Evolutionary conservation across 345 rosid species (phyloP).

Genomic region (Camelina hispida): DNA sequence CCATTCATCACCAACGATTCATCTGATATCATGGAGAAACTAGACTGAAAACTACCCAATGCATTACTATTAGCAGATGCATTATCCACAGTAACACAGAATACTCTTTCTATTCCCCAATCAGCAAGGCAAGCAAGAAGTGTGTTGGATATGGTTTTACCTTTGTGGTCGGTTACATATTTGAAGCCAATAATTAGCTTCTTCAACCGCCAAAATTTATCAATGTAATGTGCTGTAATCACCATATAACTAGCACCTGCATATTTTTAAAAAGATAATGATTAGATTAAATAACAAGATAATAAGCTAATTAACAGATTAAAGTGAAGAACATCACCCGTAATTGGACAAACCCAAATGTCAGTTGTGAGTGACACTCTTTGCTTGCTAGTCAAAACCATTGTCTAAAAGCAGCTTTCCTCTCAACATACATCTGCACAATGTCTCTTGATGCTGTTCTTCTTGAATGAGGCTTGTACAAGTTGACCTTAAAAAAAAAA

Average conservation of each 20-base stretch:
- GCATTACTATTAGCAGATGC: not conserved
- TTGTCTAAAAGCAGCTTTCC: not conserved
- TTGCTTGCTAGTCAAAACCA: not conserved
- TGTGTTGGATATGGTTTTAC: not conserved
- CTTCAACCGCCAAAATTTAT: not conserved
- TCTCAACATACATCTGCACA: not conserved
- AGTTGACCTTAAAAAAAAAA: not conserved
- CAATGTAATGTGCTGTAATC: not conserved
- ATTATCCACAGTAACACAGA: not conserved
- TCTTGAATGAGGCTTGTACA: not conserved
- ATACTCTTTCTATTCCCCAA: too few relatives aligned
- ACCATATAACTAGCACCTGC: not conserved
- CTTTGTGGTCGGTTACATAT: not conserved
- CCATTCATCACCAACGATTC: not conserved
- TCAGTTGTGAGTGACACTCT: not conserved
- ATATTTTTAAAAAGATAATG: not conserved
- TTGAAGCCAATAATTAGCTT: not conserved
- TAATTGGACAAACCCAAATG: not conserved
- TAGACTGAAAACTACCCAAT: not conserved
- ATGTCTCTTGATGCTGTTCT: not conserved
- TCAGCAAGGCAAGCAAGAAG: not conserved
- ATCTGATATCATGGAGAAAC: not conserved
- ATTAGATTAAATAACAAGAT: too few relatives aligned
- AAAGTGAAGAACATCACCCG: too few relatives aligned
- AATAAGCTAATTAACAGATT: too few relatives aligned